Base-by-base conservation (phyloP, 139 green algal species). In the Volvox africanus region DNA sequence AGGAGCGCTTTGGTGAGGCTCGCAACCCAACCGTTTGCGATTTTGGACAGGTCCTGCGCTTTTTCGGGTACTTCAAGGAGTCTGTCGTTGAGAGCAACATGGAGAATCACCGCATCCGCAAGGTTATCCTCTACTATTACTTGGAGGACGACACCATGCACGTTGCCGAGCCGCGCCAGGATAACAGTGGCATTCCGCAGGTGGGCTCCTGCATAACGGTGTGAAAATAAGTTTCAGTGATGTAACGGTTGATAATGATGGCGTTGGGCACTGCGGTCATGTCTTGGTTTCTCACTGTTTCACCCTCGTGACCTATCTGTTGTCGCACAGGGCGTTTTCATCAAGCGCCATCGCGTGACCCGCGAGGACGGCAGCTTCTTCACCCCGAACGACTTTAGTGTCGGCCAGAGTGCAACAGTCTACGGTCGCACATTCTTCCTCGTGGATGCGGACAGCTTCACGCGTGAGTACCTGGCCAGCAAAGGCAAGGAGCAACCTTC, bases 61-160 rank as follows among this genome's bases (percentile, higher is more conserved):
- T 98, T 95, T 98, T 95, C 89, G 97, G 94, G 35, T 99, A 97
- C 90, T 99, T 99, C 93, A 96, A 97, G 82, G 97, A 99, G 92
- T 71, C 76, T 1, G 97, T 99, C 24, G 92, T 92, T 1, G 95
- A 99, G 87, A 95, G 89, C 68, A 94, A 95, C 80, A 94, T 96
- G 81, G 97, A 98, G 90, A 96, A 97, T 80, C 95, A 95, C 89
- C 94, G 97, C 67, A 90, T 98, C 33, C 94, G 97, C 68, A 96
- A 96, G 83, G 95, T 98, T 36, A 92, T 97, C 32, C 89, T 99
- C 16, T 96, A 97, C 89, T 97, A 97, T 91, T 99, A 99, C 92
- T 91, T 99, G 16, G 96, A 98, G 92, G 97, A 99, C 89, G 97
- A 97, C 90, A 97, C 90, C 82, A 96, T 98, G 85, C 95, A 99